A percentile compares a stretch with the other conserved stretches of the same genome.
phyloP scores from a whole-genome alignment of 2,329 filamentous ascomycete genomes.

The Colletotrichum chrysophilum region DNA sequence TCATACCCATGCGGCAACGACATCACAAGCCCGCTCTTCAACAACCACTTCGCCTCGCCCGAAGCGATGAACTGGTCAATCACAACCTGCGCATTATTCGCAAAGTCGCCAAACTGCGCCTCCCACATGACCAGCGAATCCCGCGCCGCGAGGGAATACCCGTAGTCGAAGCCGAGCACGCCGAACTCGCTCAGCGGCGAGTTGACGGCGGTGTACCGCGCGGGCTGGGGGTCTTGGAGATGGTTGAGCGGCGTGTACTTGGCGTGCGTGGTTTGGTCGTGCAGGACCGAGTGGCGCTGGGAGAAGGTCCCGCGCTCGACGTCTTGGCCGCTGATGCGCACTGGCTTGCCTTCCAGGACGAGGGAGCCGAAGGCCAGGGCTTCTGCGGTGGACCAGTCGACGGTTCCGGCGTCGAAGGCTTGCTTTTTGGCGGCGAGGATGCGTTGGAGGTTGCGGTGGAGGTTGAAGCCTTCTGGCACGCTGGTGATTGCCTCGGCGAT shows the following conservation, averaged over 20 bases:
- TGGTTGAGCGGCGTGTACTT: slow-evolving; percentile 93
- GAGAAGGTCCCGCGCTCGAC: slow-evolving; percentile 99
- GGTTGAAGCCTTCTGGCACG: slow-evolving; percentile 81
- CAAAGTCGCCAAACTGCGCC: slow-evolving; percentile 98
- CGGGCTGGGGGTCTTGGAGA: slow-evolving; percentile 80
- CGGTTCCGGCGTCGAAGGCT: slow-evolving; percentile 87
- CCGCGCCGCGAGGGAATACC: slow-evolving; percentile 94
- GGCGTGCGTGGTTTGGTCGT: slow-evolving; percentile 92
- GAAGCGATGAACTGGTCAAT: slow-evolving; percentile 99
- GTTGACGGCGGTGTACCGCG: slow-evolving; percentile 94
- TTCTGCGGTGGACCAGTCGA: slow-evolving; percentile 97
- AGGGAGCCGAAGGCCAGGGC: slow-evolving; percentile 92
- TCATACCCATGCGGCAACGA: slow-evolving; percentile 97
- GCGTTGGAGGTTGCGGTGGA: slow-evolving; percentile 96
- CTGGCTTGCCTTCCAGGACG: slow-evolving; percentile 90
- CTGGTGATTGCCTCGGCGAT: slow-evolving; percentile 81
- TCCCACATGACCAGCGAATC: slow-evolving; percentile 99
- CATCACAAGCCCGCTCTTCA: slow-evolving; percentile 94
- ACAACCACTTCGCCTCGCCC: slow-evolving; percentile 97
- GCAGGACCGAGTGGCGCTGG: slow-evolving; percentile 93
- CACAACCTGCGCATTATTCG: slow-evolving; percentile 98
- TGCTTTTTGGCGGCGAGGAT: slow-evolving; percentile 89
- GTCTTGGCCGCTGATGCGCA: slow-evolving; percentile 97
- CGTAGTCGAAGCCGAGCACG: slow-evolving; percentile 95
- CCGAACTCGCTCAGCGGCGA: slow-evolving; percentile 77